A percentile compares a stretch with the other conserved stretches of the same genome.
These are phyloP conservation scores for Apium graveolens DNA, from an alignment of 129 eudicot species.

Conservation along the genomic window DNA sequence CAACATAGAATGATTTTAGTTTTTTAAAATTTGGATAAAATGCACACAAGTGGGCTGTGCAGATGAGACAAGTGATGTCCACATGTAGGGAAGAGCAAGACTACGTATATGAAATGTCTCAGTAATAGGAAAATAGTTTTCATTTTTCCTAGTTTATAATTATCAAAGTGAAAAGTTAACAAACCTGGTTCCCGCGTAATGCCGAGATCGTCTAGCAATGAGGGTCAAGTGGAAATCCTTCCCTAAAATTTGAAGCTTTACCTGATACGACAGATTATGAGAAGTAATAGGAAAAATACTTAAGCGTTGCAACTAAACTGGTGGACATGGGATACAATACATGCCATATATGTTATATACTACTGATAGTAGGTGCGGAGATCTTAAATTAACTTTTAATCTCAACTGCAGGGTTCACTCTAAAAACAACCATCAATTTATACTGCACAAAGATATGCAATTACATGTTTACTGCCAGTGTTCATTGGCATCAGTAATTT, in stretches of 20 bases:
- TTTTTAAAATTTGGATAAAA: not conserved
- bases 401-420: not conserved
- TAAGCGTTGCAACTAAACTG: not conserved
- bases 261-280: conserved; percentile 37
- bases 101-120: not conserved
- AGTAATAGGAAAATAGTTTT: not conserved
- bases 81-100: not conserved
- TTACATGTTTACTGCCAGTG: not conserved
- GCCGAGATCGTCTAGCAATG: conserved; percentile 97
- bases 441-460: too few species aligned
- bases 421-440: not conserved
- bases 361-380: not conserved
- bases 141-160: not conserved
- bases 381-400: too few species aligned
- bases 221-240: conserved; percentile 63
- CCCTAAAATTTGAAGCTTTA: conserved; percentile 54
- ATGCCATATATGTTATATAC: too few species aligned
- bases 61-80: not conserved
- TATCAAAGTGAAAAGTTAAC: not conserved
- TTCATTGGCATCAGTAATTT: not conserved
- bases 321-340: not conserved
- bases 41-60: not conserved
- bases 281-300: not conserved
- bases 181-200: conserved; percentile 98
- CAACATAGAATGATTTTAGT: not conserved